Evolutionary conservation across 2,329 filamentous ascomycete genomes (phyloP).

Genomic region (Colletotrichum sp.): DNA sequence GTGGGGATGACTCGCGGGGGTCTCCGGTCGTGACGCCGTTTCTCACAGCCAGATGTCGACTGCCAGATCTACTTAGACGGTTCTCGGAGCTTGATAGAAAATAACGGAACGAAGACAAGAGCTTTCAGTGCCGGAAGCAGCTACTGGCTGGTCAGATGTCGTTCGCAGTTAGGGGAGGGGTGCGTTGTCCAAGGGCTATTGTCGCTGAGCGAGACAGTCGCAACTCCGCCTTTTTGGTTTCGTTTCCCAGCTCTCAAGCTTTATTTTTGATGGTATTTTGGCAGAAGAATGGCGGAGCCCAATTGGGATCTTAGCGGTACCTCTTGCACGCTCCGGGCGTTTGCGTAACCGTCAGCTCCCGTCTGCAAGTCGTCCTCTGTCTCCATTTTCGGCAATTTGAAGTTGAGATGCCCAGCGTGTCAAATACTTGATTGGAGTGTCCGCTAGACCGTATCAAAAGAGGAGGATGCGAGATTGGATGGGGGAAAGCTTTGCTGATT

Average conservation of each 20-base stretch:
- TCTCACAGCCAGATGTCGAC: background rate
- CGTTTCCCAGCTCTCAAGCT: constrained; percentile 5
- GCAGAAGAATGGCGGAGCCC: constrained; percentile 15
- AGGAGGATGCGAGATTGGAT: background rate
- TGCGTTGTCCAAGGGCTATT: background rate
- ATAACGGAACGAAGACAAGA: background rate
- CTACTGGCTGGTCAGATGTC: background rate
- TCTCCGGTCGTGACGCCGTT: background rate
- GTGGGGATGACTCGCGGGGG: background rate
- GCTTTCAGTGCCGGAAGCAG: background rate
- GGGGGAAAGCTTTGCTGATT: background rate
- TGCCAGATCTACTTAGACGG: background rate
- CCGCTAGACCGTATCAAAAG: background rate
- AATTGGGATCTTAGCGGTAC: background rate
- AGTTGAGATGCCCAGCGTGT: constrained; percentile 5
- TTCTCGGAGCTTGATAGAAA: background rate
- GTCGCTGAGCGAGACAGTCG: constrained; percentile 10
- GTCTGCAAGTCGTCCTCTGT: background rate
- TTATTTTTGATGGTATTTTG: constrained; percentile 7
- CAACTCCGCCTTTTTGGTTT: constrained; percentile 19
- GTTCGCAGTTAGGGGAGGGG: background rate
- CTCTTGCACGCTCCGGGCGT: background rate
- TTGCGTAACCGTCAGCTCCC: constrained; percentile 1
- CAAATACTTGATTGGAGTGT: background rate
- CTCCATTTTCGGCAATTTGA: background rate